Evolutionary conservation across 1,284 basidiomycete species (phyloP), one percentile per base, ranked within the genome.

Genomic region (Tremellales sp.): DNA sequence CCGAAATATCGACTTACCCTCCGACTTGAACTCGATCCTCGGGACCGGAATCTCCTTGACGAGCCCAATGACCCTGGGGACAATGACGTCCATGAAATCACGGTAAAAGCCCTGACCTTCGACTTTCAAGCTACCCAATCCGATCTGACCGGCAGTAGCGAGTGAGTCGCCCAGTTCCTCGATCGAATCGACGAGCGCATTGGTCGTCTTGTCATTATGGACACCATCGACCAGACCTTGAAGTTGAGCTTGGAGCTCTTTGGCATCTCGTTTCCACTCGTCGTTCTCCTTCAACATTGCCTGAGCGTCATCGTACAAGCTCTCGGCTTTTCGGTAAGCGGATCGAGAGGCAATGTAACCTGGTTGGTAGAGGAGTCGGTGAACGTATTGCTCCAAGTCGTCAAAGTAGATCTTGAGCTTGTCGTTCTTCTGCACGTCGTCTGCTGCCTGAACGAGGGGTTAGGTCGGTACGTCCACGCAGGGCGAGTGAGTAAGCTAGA

Each of bases 11-110:
- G 12, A 51, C 59, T 55, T 37, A 61, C 58, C 60, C 49, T 66
- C 65, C 12, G 70, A 73, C 53, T 74, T 68, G 62, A 68, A 78
- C 56, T 77, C 76, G 61, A 76, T 65, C 22, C 76, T 57, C 0
- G 77, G 77, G 11, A 76, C 61, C 3, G 77, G 76, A 36, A 78
- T 72, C 58, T 73, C 67, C 63, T 76, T 67, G 60, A 78, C 65
- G 40, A 75, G 64, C 40, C 65, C 64, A 53, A 77, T 65, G 13
- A 76, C 43, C 10, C 77, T 58, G 22, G 77, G 77, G 2, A 78
- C 53, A 44, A 73, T 62, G 31, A 77, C 76, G 48, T 76, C 73
- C 45, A 72, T 61, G 40, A 75, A 52, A 51, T 78, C 76, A 43
- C 75, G 56, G 53, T 75, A 74, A 31, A 76, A 56, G 12, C 74